A percentile compares a stretch with the other conserved stretches of the same genome.
phyloP scores from a whole-genome alignment of 2,329 filamentous ascomycete species.

The Apiospora rasikravindrae region DNA sequence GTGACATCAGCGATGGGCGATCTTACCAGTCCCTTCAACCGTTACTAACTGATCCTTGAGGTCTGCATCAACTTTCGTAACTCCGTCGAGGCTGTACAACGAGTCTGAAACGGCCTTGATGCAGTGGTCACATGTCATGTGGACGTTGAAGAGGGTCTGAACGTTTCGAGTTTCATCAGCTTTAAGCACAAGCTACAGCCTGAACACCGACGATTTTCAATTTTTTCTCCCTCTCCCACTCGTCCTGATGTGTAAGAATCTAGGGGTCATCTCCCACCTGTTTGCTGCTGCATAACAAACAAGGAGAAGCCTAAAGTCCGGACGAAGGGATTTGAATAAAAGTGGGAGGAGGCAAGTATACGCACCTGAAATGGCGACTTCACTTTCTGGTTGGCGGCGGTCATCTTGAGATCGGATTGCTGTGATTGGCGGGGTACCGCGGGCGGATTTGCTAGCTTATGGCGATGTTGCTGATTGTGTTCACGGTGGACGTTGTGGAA shows the following conservation, averaged over 20 bases:
- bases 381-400: conserved; percentile 34
- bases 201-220: background rate
- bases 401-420: conserved; percentile 31
- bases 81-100: conserved; percentile 77
- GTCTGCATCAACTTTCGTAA: conserved; percentile 82
- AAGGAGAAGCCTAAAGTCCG: background rate
- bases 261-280: background rate
- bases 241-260: background rate
- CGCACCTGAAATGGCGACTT: conserved; percentile 43
- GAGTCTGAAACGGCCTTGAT: conserved; percentile 84
- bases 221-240: background rate
- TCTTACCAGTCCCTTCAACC: conserved; percentile 78
- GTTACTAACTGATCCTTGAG: conserved; percentile 83
- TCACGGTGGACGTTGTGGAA: conserved; percentile 31
- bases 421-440: conserved; percentile 16
- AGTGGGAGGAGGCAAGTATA: conserved; percentile 21
- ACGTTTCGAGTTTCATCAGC: conserved; percentile 35
- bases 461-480: conserved; percentile 5
- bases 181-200: conserved; percentile 14
- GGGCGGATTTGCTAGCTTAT: background rate
- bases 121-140: conserved; percentile 88
- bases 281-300: background rate
- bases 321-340: background rate
- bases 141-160: conserved; percentile 93
- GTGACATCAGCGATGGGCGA: conserved; percentile 19